Evolutionary conservation across 495 filamentous ascomycete genomes (phyloP).

Genomic region (Viridothelium virens): DNA sequence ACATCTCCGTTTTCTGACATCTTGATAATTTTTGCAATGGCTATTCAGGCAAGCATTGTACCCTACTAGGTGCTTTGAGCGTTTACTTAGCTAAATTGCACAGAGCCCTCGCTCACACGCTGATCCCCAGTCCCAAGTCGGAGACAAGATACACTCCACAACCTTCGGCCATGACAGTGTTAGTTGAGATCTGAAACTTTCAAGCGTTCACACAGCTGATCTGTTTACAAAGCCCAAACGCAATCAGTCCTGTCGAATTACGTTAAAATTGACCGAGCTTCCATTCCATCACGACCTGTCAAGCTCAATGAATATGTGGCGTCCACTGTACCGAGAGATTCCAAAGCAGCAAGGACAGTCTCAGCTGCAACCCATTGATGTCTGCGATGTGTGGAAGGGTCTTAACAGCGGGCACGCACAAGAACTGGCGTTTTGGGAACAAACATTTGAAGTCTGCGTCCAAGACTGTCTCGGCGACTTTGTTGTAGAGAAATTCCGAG

Average conservation of each 20-base stretch:
- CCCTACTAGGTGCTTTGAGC: background rate
- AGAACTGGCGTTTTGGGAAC: background rate
- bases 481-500: background rate
- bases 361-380: background rate
- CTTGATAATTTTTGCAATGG: background rate
- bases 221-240: background rate
- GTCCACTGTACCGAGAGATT: constrained; percentile 2
- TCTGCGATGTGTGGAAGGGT: constrained; percentile 3
- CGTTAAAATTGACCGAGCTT: background rate
- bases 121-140: background rate
- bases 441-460: background rate
- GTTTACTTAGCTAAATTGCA: background rate
- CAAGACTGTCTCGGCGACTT: constrained; percentile 7
- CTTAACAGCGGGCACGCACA: background rate
- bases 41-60: background rate
- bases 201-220: background rate
- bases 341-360: background rate
- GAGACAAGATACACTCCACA: background rate
- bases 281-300: background rate
- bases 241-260: background rate
- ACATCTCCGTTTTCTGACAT: background rate
- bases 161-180: background rate
- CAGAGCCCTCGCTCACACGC: background rate
- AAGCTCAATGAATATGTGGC: background rate
- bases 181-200: background rate